Evolutionary conservation across 192 early-diverging fungal genomes (phyloP).

Genomic region (Podochytrium sp.): DNA sequence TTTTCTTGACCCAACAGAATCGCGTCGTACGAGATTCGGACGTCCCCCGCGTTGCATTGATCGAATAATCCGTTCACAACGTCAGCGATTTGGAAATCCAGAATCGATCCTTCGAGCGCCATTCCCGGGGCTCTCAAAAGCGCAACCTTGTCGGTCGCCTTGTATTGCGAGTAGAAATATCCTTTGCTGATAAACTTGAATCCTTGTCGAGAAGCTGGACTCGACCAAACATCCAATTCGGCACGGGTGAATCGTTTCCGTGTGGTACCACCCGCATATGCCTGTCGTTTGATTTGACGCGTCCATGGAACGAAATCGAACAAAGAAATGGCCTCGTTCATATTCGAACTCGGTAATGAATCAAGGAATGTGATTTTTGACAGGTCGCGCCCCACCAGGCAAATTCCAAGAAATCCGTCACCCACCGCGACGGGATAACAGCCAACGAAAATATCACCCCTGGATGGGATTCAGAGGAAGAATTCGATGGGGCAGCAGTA

Average conservation of each 20-base stretch:
- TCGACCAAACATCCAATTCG: not conserved
- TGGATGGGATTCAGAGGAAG: no score
- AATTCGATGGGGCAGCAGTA: no score
- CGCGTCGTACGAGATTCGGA: conserved; percentile 26
- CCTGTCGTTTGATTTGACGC: no score
- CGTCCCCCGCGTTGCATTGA: conserved; percentile 26
- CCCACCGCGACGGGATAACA: no score
- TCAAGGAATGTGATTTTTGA: no score
- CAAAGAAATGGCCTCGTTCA: no score
- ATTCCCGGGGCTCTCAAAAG: conserved; percentile 25
- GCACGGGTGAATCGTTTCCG: not conserved
- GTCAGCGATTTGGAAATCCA: conserved; percentile 38
- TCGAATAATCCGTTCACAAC: conserved; percentile 25
- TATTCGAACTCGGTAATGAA: no score
- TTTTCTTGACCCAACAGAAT: not conserved
- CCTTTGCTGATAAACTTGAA: conserved; percentile 35
- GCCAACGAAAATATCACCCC: no score
- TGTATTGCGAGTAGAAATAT: conserved; percentile 32
- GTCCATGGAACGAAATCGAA: no score
- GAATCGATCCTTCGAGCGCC: conserved; percentile 27
- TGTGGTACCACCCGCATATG: not conserved
- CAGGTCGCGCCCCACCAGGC: no score
- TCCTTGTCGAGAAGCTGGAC: not conserved
- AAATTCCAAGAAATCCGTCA: no score
- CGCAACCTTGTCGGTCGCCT: not conserved